Base-by-base conservation (phyloP, 2,329 filamentous ascomycete genomes). In the Ophiostoma perfectum region DNA sequence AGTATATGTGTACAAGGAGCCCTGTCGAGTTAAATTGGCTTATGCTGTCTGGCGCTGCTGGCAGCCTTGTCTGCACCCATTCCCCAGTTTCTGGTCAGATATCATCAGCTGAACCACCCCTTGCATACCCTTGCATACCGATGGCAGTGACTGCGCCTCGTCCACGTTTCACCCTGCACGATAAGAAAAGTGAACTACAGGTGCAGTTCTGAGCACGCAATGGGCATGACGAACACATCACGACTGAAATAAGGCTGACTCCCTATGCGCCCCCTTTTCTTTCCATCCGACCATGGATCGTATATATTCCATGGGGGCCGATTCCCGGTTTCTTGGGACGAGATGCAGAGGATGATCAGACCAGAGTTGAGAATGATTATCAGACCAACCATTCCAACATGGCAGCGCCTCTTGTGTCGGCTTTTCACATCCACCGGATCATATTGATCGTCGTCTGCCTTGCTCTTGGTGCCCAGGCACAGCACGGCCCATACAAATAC, bases 401-500 rank as follows among this genome's bases (percentile, higher is more conserved):
- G 55, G 39, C 39, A 2, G 11, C 39, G 39, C 39, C 36, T 42
- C 14, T 42, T 39, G 16, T 18, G 39, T 16, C 8, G 38, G 38
- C 60, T 42, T 8, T 16, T 41, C 38, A 5, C 12, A 8, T 27
- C 60, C 38, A 9, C 39, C 38, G 42, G 8, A n/a, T 63, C 16
- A 12, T 16, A 41, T 42, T 42, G 38, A 18, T 18, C 18, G 39
- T 63, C n/a, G n/a, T 18, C 16, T 11, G 42, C n/a, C 49, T 66
- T 11, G 65, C 49, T 18, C 36, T 39, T 16, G 45, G 41, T 18
- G 65, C 39, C 39, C 49, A 39, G 8, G 65, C 65, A 14, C 65
- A 66, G 49, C 7, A 60, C 18, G 65, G 65, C 65, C 49, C 49
- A 2, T 66, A 60, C 65, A 41, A 66, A 49, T 66, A 66, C 65